phyloP scores from a whole-genome alignment of 805 yeast genomes.

The Vanderwaltozyma verrucispora region DNA sequence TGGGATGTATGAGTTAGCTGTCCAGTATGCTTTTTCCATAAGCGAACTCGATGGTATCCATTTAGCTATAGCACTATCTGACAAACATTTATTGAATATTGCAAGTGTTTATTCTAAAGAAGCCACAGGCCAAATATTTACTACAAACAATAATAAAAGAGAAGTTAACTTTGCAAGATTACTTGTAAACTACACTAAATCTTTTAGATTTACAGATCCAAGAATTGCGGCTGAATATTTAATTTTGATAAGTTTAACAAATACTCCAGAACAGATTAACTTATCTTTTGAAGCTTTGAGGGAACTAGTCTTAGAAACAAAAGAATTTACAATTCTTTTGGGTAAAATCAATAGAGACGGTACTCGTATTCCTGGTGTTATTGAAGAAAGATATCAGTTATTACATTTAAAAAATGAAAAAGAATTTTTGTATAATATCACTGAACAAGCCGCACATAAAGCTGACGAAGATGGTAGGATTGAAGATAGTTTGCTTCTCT shows the following conservation, averaged over 20 bases:
- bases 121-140: slow-evolving; percentile 22
- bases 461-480: slow-evolving; percentile 90
- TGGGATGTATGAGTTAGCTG: slow-evolving; percentile 77
- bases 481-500: slow-evolving; percentile 74
- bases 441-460: slow-evolving; percentile 74
- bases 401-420: slow-evolving; percentile 48
- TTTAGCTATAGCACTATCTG: slow-evolving; percentile 69
- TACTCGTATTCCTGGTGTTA: slow-evolving; percentile 67
- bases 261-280: slow-evolving; percentile 36
- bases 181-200: slow-evolving; percentile 70
- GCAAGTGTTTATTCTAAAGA: slow-evolving; percentile 14
- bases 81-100: slow-evolving; percentile 49
- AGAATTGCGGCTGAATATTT: slow-evolving; percentile 84
- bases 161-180: slow-evolving; percentile 45
- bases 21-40: slow-evolving; percentile 41
- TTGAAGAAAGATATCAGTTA: slow-evolving; percentile 66
- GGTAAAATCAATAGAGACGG: slow-evolving; percentile 79
- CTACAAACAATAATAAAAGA: slow-evolving; percentile 21
- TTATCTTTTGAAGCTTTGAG: slow-evolving; percentile 70
- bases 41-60: slow-evolving; percentile 86
- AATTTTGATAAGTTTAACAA: slow-evolving; percentile 52
- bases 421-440: slow-evolving; percentile 57
- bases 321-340: slow-evolving; percentile 69
- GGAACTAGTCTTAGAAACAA: slow-evolving; percentile 75
- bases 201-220: slow-evolving; percentile 79